Percentiles rank a stretch among this genome's conserved stretches.
These are phyloP conservation scores for Lepidium sativum DNA, from an alignment of 345 rosid genomes.

Conservation along the genomic window DNA sequence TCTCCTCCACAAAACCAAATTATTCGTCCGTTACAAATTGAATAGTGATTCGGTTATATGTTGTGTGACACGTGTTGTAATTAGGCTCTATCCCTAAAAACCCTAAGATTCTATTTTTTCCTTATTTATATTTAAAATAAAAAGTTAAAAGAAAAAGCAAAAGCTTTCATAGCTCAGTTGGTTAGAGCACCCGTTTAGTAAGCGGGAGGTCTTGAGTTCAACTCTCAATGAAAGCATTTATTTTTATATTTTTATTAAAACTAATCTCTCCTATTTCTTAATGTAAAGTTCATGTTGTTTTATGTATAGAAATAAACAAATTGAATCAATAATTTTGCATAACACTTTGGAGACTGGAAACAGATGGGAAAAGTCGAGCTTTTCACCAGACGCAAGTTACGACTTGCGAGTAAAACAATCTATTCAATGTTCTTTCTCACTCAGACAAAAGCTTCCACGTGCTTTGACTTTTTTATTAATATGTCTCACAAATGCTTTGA, in stretches of 20 bases:
- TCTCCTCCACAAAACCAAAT: background rate
- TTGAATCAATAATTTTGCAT: background rate
- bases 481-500: background rate
- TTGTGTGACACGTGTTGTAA: too few species aligned
- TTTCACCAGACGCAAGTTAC: background rate
- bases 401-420: conserved; percentile 7
- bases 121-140: too few species aligned
- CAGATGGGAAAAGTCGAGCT: background rate
- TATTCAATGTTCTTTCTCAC: conserved; percentile 5
- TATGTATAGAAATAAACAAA: background rate
- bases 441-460: conserved; percentile 17
- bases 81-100: too few species aligned
- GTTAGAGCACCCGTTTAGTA: conserved; percentile 96
- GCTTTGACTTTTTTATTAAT: background rate
- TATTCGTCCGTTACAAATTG: background rate
- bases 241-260: too few species aligned
- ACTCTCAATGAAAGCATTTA: conserved; percentile 53
- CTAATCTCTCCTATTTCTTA: background rate
- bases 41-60: background rate
- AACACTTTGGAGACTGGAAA: background rate
- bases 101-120: too few species aligned
- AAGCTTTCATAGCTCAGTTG: conserved; percentile 78
- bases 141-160: background rate
- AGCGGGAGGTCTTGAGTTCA: conserved; percentile 97
- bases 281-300: background rate